Percentiles rank a stretch among this genome's conserved stretches.
phyloP scores from a whole-genome alignment of 2,329 filamentous ascomycete genomes.

The Epichloe scottii region DNA sequence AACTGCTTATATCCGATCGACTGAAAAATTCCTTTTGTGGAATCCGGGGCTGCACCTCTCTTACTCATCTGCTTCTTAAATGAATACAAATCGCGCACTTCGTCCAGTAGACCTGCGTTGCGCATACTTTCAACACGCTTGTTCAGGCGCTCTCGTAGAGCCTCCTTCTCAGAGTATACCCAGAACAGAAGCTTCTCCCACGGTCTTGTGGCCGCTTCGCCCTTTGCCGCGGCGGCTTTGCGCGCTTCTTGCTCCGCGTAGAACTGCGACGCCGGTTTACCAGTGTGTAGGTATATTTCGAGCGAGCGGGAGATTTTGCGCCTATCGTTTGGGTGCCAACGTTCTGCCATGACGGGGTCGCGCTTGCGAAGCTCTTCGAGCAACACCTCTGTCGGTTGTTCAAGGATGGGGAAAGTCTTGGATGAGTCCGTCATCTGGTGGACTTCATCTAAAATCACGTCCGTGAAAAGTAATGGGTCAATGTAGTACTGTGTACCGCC shows the following conservation, averaged over 20 bases:
- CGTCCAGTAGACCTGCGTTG: conserved; percentile 35
- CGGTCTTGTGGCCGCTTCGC: conserved; percentile 11
- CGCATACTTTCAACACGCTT: conserved; percentile 77
- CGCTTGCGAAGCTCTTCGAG: conserved; percentile 62
- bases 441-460: conserved; percentile 41
- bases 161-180: conserved; percentile 63
- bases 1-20: conserved; percentile 96
- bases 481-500: conserved; percentile 95
- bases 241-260: conserved; percentile 62
- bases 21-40: conserved; percentile 81
- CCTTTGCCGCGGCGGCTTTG: conserved; percentile 18
- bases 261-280: conserved; percentile 69
- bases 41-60: conserved; percentile 48
- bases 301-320: conserved; percentile 84
- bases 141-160: conserved; percentile 60
- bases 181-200: conserved; percentile 66
- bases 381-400: conserved; percentile 58
- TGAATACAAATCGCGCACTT: conserved; percentile 33
- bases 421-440: conserved; percentile 20
- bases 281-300: conserved; percentile 78
- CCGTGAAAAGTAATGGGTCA: conserved; percentile 68
- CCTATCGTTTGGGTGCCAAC: conserved; percentile 89
- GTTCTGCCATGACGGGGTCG: conserved; percentile 77
- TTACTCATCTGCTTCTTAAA: conserved; percentile 24
- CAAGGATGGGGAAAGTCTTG: conserved; percentile 53